phyloP scores from a whole-genome alignment of 768 basidiomycete genomes.

The Megacollybia marginata region DNA sequence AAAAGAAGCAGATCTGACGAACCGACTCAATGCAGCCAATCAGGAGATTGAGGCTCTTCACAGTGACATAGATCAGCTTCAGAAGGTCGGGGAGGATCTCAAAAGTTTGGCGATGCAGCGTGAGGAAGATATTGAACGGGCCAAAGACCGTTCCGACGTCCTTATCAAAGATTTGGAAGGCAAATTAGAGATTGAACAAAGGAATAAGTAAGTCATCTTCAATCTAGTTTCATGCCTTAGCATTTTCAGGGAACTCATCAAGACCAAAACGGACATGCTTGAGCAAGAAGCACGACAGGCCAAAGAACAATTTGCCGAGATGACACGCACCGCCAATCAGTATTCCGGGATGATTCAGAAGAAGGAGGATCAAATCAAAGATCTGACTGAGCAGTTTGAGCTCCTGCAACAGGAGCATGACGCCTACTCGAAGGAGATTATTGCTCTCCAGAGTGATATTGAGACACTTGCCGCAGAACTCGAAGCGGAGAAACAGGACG shows the following conservation, averaged over 20 bases:
- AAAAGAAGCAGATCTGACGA: slow-evolving; percentile 57
- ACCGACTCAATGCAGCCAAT: slow-evolving; percentile 50
- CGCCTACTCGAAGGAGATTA: slow-evolving; percentile 47
- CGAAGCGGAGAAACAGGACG: slow-evolving; percentile 48
- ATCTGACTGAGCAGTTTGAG: slow-evolving; percentile 47
- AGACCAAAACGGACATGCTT: slow-evolving; percentile 48
- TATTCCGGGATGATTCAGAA: slow-evolving; percentile 68
- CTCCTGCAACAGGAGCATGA: slow-evolving; percentile 47
- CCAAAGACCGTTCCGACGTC: slow-evolving; percentile 69
- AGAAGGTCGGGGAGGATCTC: slow-evolving; percentile 61
- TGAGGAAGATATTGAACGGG: slow-evolving; percentile 71
- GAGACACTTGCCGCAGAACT: slow-evolving; percentile 60
- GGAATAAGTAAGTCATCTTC: slow-evolving; percentile 45
- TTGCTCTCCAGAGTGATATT: slow-evolving; percentile 64
- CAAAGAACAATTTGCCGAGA: slow-evolving; percentile 71
- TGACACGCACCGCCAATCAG: slow-evolving; percentile 71
- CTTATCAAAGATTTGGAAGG: slow-evolving; percentile 60
- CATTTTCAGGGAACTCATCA: slow-evolving; percentile 50
- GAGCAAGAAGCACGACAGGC: slow-evolving; percentile 65
- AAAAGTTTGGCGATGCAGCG: slow-evolving; percentile 60
- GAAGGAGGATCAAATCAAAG: slow-evolving; percentile 66
- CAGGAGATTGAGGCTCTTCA: slow-evolving; percentile 53
- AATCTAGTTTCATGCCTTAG: not conserved
- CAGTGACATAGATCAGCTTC: slow-evolving; percentile 52
- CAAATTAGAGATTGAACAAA: slow-evolving; percentile 59